Evolutionary conservation across 225 moss, liverwort and hornwort species (phyloP).

Genomic region (Bryoerythrophyllum caledonicum): DNA sequence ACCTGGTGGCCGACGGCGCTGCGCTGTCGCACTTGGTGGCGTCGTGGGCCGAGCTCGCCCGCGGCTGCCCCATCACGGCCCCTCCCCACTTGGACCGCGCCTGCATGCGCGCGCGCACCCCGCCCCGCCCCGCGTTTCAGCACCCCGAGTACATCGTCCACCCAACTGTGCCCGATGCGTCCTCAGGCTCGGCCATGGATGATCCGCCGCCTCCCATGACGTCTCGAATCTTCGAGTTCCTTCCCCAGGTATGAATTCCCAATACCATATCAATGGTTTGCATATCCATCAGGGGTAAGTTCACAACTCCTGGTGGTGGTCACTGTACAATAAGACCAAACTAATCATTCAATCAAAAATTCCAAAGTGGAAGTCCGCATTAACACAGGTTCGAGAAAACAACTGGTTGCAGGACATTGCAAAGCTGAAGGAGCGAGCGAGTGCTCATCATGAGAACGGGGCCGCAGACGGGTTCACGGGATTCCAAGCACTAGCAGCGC

Average conservation of each 20-base stretch:
- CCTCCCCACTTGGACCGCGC: slow-evolving; percentile 57
- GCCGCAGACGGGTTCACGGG: slow-evolving; percentile 31
- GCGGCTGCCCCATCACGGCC: slow-evolving; percentile 32
- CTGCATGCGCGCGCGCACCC: slow-evolving; percentile 39
- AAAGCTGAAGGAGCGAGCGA: slow-evolving; percentile 32
- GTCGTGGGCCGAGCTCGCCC: slow-evolving; percentile 56
- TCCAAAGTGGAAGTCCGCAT: too few relatives aligned
- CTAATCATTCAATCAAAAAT: too few relatives aligned
- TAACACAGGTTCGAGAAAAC: too few relatives aligned
- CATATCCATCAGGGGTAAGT: neutral
- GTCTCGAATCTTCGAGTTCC: slow-evolving; percentile 59
- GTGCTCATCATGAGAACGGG: neutral
- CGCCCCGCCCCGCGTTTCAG: slow-evolving; percentile 40
- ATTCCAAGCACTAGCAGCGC: slow-evolving; percentile 54
- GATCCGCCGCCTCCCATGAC: slow-evolving; percentile 35
- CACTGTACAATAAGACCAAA: too few relatives aligned
- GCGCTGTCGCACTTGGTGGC: slow-evolving; percentile 44
- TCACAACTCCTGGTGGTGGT: too few relatives aligned
- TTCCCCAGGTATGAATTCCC: slow-evolving; percentile 15
- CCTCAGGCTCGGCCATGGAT: neutral
- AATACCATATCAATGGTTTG: neutral
- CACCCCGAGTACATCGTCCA: slow-evolving; percentile 55
- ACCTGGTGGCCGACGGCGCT: slow-evolving; percentile 56
- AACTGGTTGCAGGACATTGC: slow-evolving; percentile 29
- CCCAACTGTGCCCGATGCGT: slow-evolving; percentile 8